phyloP scores from a whole-genome alignment of 371 early-diverging fungal species.

The Zopfochytrium polystomum region DNA sequence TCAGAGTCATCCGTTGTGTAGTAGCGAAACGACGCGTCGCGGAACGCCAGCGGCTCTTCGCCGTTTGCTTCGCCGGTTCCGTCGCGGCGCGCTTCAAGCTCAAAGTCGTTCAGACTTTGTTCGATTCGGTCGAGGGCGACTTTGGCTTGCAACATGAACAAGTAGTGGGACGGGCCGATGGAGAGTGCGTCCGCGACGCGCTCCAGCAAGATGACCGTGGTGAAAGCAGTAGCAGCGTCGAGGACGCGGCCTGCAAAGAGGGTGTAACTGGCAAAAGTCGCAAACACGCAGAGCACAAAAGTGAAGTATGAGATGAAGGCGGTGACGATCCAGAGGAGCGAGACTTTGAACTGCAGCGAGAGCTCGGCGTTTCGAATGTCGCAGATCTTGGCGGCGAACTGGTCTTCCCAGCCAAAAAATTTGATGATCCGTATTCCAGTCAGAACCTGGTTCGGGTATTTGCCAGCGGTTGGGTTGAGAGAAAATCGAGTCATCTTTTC shows the following conservation, averaged over 20 bases:
- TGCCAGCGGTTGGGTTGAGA: not conserved
- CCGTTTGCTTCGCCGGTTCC: not conserved
- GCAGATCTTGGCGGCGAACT: conserved; percentile 42
- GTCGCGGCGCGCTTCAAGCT: conserved; percentile 29
- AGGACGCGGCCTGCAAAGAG: conserved; percentile 31
- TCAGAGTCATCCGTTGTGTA: conserved; percentile 6
- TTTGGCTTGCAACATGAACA: conserved; percentile 23
- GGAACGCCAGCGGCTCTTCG: conserved; percentile 6
- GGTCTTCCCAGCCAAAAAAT: conserved; percentile 44
- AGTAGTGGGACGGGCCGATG: not conserved
- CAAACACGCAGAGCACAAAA: not conserved
- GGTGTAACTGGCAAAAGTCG: conserved; percentile 38
- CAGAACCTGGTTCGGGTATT: conserved; percentile 11
- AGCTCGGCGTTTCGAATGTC: conserved; percentile 31
- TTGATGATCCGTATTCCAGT: conserved; percentile 46
- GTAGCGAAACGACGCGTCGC: conserved; percentile 18
- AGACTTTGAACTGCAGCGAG: not conserved
- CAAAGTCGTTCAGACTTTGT: conserved; percentile 38
- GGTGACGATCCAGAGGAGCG: not conserved
- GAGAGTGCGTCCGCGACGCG: conserved; percentile 14
- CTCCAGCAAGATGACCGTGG: conserved; percentile 28
- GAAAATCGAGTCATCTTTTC: not conserved
- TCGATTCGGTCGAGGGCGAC: conserved; percentile 44
- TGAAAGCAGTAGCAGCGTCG: conserved; percentile 46
- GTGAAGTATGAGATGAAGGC: not conserved